Base-by-base conservation (phyloP, 306 rosid genomes). In the Castanea crenata region DNA sequence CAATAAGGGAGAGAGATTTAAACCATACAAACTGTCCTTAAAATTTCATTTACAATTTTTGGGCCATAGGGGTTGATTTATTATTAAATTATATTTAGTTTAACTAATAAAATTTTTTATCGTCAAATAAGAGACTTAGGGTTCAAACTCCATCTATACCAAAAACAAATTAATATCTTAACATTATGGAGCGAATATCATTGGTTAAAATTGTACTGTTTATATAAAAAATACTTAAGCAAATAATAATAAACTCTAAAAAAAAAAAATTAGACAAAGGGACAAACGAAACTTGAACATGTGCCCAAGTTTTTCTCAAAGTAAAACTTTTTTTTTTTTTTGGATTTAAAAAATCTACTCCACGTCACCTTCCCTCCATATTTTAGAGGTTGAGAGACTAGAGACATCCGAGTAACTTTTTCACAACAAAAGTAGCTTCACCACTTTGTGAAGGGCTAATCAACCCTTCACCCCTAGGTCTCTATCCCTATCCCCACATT, bases 351-450 rank as follows among this genome's bases (percentile, higher is more conserved):
- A 31, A 46, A 49, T n/a, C 38, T 19, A 14, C 11, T 19, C 61
- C 29, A 68, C 34, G 34, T 16, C 46, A 25, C 12, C 13, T 5
- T 54, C 55, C 41, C 46, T 27, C 52, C 25, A 29, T 67, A 1
- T 44, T 9, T 4, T 16, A 15, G 5, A 10, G 18, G 3, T 3
- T 20, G 35, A 65, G 31, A 29, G 34, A 78, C 64, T 2, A 15
- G 34, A 67, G 32, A 46, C 51, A 79, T 71, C 73, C 84, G 85
- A 82, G 87, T 55, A 69, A 85, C 85, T 41, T 25, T 82, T 71
- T 88, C 90, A 44, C 87, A 49, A 31, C 27, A 25, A 25, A 79
- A 61, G 75, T 63, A 80, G 77, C 91, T 76, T 64, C 80, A 77
- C 73, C 73, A 38, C 35, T 49, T 10, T 23, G 31, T 68, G 78